phyloP scores from a whole-genome alignment of 345 rosid genomes.

The Psidium guajava region DNA sequence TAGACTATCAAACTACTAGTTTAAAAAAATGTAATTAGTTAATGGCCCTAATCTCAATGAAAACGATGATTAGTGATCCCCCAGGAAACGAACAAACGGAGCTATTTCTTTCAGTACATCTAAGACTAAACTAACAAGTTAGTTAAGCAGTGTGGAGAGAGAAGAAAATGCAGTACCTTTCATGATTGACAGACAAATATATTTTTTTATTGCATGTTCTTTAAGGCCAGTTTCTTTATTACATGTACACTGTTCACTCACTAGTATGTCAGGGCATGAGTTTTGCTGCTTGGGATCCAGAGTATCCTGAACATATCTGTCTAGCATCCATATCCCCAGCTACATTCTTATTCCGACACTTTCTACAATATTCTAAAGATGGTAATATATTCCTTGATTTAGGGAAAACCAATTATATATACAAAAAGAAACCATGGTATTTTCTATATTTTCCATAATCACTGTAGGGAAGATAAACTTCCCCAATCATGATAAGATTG shows the following conservation, averaged over 20 bases:
- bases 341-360: not conserved
- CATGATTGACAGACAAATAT: not conserved
- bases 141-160: not conserved
- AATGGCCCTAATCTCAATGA: not conserved
- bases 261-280: not conserved
- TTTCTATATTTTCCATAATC: not conserved
- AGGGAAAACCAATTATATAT: not conserved
- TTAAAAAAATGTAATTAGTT: not conserved
- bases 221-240: not conserved
- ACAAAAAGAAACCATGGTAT: not conserved
- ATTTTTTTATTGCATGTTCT: not conserved
- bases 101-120: not conserved
- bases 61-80: not conserved
- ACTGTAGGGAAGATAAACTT: not conserved
- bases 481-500: too few species aligned
- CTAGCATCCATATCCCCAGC: not conserved
- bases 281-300: not conserved
- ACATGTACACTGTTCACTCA: not conserved
- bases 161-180: not conserved
- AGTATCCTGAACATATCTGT: not conserved
- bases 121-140: not conserved
- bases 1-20: not conserved
- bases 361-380: not conserved
- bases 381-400: not conserved
- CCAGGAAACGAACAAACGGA: not conserved